Evolutionary conservation across 495 filamentous ascomycete genomes (phyloP), one percentile per base, ranked within the genome.

Genomic region (Penicillium silybi): DNA sequence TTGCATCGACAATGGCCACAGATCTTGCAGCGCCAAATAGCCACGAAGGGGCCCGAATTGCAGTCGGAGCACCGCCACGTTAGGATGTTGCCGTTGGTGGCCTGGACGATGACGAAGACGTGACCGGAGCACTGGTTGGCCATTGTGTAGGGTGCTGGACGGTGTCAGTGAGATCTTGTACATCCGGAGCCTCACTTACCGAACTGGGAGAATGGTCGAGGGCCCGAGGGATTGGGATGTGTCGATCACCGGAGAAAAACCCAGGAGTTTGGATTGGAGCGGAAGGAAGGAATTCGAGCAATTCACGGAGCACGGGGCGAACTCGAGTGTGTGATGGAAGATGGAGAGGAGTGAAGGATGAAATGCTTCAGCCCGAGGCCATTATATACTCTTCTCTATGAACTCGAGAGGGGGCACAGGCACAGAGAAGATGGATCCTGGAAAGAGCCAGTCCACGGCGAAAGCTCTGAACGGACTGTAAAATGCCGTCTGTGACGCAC

Each of bases 21-120:
- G 55, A 71, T 67, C 64, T 78, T 76, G 65, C 74, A 78, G 29
- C 66, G 74, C 72, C 72, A 78, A 53, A 78, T 74, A 13, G 74
- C 74, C 46, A 70, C 64, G 48, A 72, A 78, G 41, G 73, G 73
- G n/a, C 74, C 74, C 39, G 72, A 71, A 54, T 74, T 75, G 63
- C 74, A 78, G 61, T 76, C 73, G 4, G 70, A 75, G 56, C 74
- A 78, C 11, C 69, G 71, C 71, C 73, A 78, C 37, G 73, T 72
- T 46, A 78, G 61, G 53, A 78, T 73, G 46, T 74, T 78, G 42
- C 74, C 74, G 56, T 77, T 75, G 32, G 71, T 71, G 11, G 69
- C 66, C 55, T 77, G 74, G 18, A 75, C 61, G 45, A 77, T 74
- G 58, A 66, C 69, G 44, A 75, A 77, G 25, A 58, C 49, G 47